These are phyloP conservation scores for Paracamarosporium sp. DNA, from an alignment of 2,329 filamentous ascomycete species.

Conservation along the genomic window DNA sequence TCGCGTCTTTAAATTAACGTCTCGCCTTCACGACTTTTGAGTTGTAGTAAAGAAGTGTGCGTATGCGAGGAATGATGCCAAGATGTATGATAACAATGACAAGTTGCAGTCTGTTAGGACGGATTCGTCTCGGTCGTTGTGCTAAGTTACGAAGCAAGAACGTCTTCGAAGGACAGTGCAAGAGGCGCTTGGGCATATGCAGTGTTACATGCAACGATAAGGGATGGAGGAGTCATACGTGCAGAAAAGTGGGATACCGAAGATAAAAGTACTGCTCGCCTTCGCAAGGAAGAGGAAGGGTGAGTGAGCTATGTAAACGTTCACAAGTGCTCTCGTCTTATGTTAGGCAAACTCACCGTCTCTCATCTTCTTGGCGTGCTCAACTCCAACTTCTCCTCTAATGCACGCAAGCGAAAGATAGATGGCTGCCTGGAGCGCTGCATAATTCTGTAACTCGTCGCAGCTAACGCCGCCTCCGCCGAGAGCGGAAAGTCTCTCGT, in stretches of 20 bases:
- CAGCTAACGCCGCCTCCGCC: constrained; percentile 3
- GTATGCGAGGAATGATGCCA: neutral
- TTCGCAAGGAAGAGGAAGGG: neutral
- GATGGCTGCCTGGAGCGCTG: neutral
- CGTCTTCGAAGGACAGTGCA: neutral
- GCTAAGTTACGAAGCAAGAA: neutral
- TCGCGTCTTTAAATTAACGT: neutral
- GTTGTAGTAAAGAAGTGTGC: neutral
- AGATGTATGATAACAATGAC: neutral
- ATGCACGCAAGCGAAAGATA: neutral
- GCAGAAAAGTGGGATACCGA: constrained; percentile 3
- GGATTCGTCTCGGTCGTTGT: neutral
- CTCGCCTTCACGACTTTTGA: neutral
- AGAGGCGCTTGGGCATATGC: neutral
- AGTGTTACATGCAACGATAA: constrained; percentile 6
- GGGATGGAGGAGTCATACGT: constrained; percentile 13
- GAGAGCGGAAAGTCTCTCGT: neutral
- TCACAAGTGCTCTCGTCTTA: neutral
- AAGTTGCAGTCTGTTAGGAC: neutral
- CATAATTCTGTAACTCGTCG: constrained; percentile 1
- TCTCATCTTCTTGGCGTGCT: neutral
- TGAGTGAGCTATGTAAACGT: neutral
- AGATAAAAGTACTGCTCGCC: neutral
- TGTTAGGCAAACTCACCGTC: neutral
- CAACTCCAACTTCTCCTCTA: neutral